phyloP scores from a whole-genome alignment of 1,284 basidiomycete species.

The Cryptococcus floricola region DNA sequence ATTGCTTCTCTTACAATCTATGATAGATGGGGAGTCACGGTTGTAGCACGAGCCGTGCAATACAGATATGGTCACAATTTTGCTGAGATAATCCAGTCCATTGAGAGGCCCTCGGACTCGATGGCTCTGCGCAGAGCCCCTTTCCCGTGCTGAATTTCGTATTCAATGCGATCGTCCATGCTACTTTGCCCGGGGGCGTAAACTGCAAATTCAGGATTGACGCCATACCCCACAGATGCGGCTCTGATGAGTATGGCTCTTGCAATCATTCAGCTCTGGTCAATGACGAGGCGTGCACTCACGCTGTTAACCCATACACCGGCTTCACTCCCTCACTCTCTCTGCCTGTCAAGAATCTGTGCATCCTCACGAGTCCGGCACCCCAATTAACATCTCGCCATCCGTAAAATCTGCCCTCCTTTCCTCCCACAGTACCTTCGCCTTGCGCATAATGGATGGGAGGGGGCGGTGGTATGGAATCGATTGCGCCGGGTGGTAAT shows the following conservation, averaged over 20 bases:
- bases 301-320: slow-evolving; percentile 78
- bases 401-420: slow-evolving; percentile 58
- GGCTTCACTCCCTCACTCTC: slow-evolving; percentile 76
- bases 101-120: slow-evolving; percentile 51
- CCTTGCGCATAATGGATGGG: slow-evolving; percentile 8
- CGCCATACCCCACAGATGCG: slow-evolving; percentile 62
- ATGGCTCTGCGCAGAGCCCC: slow-evolving; percentile 55
- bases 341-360: slow-evolving; percentile 73
- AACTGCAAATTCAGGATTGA: slow-evolving; percentile 61
- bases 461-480: slow-evolving; percentile 24
- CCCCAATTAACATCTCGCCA: slow-evolving; percentile 58
- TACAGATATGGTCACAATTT: slow-evolving; percentile 13
- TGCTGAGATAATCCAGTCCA: slow-evolving; percentile 26
- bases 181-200: slow-evolving; percentile 57
- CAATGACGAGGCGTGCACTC: slow-evolving; percentile 34
- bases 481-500: slow-evolving; percentile 7
- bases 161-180: slow-evolving; percentile 59
- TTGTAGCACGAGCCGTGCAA: background rate
- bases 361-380: slow-evolving; percentile 55
- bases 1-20: background rate
- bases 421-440: slow-evolving; percentile 27
- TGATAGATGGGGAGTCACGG: background rate
- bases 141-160: slow-evolving; percentile 38
- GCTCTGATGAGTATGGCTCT: slow-evolving; percentile 69
- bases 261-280: background rate